Conservation (phyloP, 352 stramenopile genomes). For the Phytophthora pluvialis region DNA sequence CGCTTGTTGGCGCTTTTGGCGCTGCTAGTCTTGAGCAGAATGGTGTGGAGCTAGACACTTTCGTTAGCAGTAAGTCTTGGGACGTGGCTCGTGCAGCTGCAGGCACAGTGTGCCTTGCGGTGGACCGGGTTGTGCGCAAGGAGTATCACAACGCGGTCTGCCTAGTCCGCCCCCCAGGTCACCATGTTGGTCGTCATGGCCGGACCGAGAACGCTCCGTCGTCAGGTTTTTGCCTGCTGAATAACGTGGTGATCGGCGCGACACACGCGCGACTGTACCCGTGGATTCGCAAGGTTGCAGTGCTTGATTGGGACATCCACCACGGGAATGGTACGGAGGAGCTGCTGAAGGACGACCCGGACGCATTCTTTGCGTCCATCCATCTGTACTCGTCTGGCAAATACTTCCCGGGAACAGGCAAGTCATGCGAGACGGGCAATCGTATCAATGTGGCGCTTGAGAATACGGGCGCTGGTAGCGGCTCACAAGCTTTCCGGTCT, state of each 20-base stretch:
- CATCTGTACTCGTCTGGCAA: constrained; percentile 77
- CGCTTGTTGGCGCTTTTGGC: constrained; percentile 74
- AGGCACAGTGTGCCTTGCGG: constrained; percentile 79
- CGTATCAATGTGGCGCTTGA: constrained; percentile 83
- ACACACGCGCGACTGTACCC: constrained; percentile 94
- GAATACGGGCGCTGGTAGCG: constrained; percentile 68
- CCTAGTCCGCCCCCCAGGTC: constrained; percentile 91
- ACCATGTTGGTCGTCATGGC: constrained; percentile 90
- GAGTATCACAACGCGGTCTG: constrained; percentile 87
- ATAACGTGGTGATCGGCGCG: constrained; percentile 99
- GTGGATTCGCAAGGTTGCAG: constrained; percentile 93
- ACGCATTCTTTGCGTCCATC: constrained; percentile 86
- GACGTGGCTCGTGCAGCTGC: constrained; percentile 81
- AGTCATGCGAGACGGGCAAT: constrained; percentile 62
- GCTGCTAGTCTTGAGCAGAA: constrained; percentile 70
- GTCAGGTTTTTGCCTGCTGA: constrained; percentile 98
- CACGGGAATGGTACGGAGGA: constrained; percentile 99
- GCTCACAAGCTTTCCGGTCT: constrained; percentile 68
- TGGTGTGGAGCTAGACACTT: constrained; percentile 81
- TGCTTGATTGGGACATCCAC: constrained; percentile 99
- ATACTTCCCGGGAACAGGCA: constrained; percentile 85
- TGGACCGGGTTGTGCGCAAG: constrained; percentile 82
- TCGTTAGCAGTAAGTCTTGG: constrained; percentile 87
- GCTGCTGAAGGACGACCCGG: constrained; percentile 79
- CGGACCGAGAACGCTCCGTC: constrained; percentile 74